phyloP scores from a whole-genome alignment of 805 yeast genomes.

The Candida dajiaensis region DNA sequence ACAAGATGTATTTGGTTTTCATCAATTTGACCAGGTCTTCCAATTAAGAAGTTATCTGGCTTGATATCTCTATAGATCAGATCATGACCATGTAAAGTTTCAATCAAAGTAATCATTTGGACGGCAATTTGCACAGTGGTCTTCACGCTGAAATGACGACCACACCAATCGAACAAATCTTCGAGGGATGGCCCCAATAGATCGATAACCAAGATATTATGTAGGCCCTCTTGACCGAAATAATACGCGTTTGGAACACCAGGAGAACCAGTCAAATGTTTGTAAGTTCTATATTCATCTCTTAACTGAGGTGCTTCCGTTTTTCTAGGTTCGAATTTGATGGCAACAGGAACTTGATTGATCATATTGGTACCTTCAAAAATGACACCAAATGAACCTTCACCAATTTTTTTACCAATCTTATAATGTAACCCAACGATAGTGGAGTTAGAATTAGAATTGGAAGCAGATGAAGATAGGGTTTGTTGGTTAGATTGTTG shows the following conservation, averaged over 20 bases:
- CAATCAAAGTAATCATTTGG: slow-evolving; percentile 71
- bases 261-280: slow-evolving; percentile 57
- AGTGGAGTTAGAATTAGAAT: slow-evolving; percentile 18
- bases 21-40: slow-evolving; percentile 52
- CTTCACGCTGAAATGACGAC: slow-evolving; percentile 62
- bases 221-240: slow-evolving; percentile 82
- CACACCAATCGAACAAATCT: slow-evolving; percentile 86
- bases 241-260: slow-evolving; percentile 84
- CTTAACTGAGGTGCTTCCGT: slow-evolving; percentile 80
- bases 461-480: slow-evolving; percentile 1
- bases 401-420: slow-evolving; percentile 80
- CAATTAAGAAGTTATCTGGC: slow-evolving; percentile 77
- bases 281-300: slow-evolving; percentile 76
- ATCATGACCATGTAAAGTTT: slow-evolving; percentile 70
- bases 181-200: slow-evolving; percentile 76
- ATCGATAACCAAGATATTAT: slow-evolving; percentile 71
- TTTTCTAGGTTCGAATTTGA: slow-evolving; percentile 75
- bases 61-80: slow-evolving; percentile 76
- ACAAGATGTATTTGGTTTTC: slow-evolving; percentile 67
- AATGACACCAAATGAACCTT: slow-evolving; percentile 81
- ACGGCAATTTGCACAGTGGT: slow-evolving; percentile 71
- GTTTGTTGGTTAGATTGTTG: slow-evolving; percentile 4
- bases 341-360: slow-evolving; percentile 59
- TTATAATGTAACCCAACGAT: slow-evolving; percentile 59
- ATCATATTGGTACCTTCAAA: slow-evolving; percentile 75